Evolutionary conservation across 2,329 filamentous ascomycete species (phyloP), one percentile per base, ranked within the genome.

Genomic region (Colletotrichum melonis): DNA sequence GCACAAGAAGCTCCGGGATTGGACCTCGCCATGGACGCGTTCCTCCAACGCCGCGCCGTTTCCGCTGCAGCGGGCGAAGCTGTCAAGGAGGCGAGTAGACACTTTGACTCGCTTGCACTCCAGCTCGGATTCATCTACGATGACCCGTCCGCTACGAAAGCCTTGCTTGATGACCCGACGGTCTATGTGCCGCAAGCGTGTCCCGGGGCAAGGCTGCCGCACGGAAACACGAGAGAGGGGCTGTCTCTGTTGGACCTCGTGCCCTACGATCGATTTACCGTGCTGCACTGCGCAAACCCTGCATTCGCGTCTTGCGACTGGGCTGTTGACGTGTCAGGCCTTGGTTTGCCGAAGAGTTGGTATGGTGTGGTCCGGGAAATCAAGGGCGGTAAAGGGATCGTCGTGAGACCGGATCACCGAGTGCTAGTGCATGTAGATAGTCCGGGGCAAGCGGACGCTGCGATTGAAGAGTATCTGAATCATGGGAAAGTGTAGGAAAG

Each of bases 91-190:
- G 65, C 69, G 42, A 69, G 69, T 58, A 63, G 42, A 19, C 65
- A 72, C 42, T 72, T 72, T 55, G 59, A 72, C 54, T 72, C 66
- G 14, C 54, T 72, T 22, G 69, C 65, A 19, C 69, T 72, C 42
- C 69, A 72, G 54, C 38, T 72, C n/a, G 69, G 69, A 9, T 69
- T 69, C 30, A 28, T 69, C 9, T 72, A 72, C 35, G 65, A 69
- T 30, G 66, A 72, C 8, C 58, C 54, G 2, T 49, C 59, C 3
- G 4, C 22, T 5, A 69, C 65, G 28, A 19, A 9, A 9, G 54
- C 5, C n/a, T 58, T 72, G 58, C 65, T 72, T 26, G 54, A 72
- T 14, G 54, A 63, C 5, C 65, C 69, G 42, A 55, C 42, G 14
- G 6, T n/a, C 5, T 72, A 72, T 38, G 42, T 59, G 14, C 69